Conservation (phyloP, 176 grass and related monocot species). For the Carex scoparia region DNA sequence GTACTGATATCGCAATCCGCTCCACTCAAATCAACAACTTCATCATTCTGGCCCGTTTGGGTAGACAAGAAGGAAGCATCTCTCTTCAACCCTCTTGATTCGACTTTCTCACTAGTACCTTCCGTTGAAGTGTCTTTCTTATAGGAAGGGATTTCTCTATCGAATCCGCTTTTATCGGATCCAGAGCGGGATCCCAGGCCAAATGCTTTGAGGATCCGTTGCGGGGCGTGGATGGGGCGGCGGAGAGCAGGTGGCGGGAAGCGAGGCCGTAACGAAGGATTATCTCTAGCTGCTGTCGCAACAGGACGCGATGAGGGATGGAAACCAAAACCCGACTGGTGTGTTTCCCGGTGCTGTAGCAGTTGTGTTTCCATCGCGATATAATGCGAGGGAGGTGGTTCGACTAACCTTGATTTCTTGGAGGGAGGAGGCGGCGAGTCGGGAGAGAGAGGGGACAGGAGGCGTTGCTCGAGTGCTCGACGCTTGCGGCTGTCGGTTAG, state of each 20-base stretch:
- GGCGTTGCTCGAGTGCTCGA: slow-evolving; percentile 6
- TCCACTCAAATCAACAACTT: slow-evolving; percentile 17
- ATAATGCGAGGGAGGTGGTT: background rate
- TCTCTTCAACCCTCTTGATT: slow-evolving; percentile 21
- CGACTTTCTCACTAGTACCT: background rate
- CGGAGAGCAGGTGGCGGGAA: background rate
- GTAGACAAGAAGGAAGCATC: background rate
- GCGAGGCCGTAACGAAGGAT: background rate
- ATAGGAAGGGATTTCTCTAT: background rate
- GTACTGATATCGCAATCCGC: background rate
- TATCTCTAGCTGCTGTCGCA: background rate
- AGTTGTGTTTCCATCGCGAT: background rate
- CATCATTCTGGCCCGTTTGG: background rate
- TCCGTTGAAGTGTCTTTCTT: background rate
- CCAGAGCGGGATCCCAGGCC: slow-evolving; percentile 13
- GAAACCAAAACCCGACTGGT: too few relatives aligned
- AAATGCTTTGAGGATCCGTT: slow-evolving; percentile 13
- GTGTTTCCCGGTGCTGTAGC: background rate
- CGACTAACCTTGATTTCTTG: slow-evolving; percentile 16
- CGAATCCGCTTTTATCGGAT: background rate
- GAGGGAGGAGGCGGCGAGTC: slow-evolving; percentile 14
- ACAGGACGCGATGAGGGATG: background rate
- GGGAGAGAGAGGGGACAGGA: background rate
- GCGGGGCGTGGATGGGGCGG: slow-evolving; percentile 10
- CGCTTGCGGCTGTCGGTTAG: slow-evolving; percentile 20